Evolutionary conservation across 495 filamentous ascomycete genomes (phyloP).

Genomic region (Lasiosphaeria hispida): DNA sequence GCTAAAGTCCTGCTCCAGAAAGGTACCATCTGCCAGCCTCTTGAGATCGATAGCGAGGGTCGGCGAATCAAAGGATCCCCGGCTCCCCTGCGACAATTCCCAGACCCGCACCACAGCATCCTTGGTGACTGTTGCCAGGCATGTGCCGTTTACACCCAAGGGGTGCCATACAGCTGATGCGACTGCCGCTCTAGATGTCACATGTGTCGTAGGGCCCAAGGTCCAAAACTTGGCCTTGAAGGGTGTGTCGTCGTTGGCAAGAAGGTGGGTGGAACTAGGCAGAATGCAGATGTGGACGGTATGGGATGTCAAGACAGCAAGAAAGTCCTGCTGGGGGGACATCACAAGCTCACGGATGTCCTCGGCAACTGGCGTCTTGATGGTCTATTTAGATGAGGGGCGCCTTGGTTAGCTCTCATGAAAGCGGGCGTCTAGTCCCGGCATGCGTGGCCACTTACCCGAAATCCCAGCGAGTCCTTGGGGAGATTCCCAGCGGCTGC

Average conservation of each 20-base stretch:
- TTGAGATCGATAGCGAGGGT: conserved; percentile 76
- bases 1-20: conserved; percentile 70
- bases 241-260: conserved; percentile 56
- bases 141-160: conserved; percentile 66
- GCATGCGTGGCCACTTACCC: conserved; percentile 37
- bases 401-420: background rate
- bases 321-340: conserved; percentile 72
- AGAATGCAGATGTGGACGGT: conserved; percentile 79
- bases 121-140: conserved; percentile 77
- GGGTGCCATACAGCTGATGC: conserved; percentile 85
- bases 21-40: conserved; percentile 76
- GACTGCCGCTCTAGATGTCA: conserved; percentile 73
- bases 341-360: conserved; percentile 78
- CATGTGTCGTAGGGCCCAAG: conserved; percentile 83
- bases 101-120: conserved; percentile 84
- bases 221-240: conserved; percentile 80
- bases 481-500: conserved; percentile 21
- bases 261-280: conserved; percentile 72
- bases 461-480: conserved; percentile 37
- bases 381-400: conserved; percentile 45
- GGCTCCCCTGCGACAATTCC: conserved; percentile 76
- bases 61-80: conserved; percentile 81
- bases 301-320: conserved; percentile 79
- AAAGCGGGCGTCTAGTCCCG: too few relatives aligned
- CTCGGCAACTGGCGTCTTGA: conserved; percentile 68